Base-by-base conservation (phyloP, 2,329 filamentous ascomycete genomes). In the Coccinonectria pachysandricola region DNA sequence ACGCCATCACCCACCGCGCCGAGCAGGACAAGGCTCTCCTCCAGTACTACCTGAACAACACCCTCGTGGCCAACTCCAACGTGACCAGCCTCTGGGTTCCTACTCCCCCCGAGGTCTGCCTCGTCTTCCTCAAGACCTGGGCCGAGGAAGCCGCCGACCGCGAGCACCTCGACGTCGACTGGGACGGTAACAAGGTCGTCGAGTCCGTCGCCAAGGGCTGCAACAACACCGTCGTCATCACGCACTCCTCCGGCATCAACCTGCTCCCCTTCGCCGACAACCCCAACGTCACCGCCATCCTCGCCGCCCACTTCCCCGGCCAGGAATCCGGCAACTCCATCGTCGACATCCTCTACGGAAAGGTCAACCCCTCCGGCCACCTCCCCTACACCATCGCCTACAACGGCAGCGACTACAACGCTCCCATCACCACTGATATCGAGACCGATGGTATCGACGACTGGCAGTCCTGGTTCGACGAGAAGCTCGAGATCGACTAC, bases 341-440 rank as follows among this genome's bases (percentile, higher is more conserved):
- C 10, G 67, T 70, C 19, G 71, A 79, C 40, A 54, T 85, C 18
- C 61, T 85, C 3, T 83, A 73, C 44, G 79, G 79, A 31, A 69
- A 76, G 27, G 66, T 71, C 28, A 75, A 73, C 19, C 78, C 78
- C 13, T 76, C 71, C 31, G 79, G 79, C 6, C 73, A 77, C 39
- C 60, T 84, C 7, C 77, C 78, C 4, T 83, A 82, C 55, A 82
- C 77, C n/a, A 71, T 81, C 40, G 75, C 75, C n/a, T 53, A 58
- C 33, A 63, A 65, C 14, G 68, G 61, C 12, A 57, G 51, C 18
- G 59, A 63, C 50, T 61, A 61, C 49, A 60, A 60, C 22, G 54
- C 54, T 1, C 56, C 57, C 3, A 49, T 52, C 1, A 57, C 52
- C 10, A 59, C 56, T 2, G 46, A 39, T 8, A 35, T 56, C 38